Conservation (phyloP, 202 grass and related monocot genomes). For the Saccharum hybrid region DNA sequence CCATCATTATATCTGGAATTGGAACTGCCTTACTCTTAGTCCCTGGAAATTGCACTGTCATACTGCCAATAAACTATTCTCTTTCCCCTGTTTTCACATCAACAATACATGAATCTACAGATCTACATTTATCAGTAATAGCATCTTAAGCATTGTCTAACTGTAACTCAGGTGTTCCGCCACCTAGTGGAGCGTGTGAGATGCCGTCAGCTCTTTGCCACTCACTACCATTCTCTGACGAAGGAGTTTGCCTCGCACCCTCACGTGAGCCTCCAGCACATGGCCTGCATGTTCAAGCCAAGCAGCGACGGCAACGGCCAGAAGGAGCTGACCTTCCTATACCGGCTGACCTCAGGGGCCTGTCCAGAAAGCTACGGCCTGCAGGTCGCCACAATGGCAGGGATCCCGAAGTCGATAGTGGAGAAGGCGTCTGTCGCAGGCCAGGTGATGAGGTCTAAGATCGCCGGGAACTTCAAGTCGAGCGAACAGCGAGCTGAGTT, state of each 20-base stretch:
- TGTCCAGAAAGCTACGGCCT: conserved; percentile 88
- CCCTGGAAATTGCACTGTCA: not conserved
- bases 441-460: conserved; percentile 70
- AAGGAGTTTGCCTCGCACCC: conserved; percentile 93
- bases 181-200: conserved; percentile 76
- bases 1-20: not conserved
- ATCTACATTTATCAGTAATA: not conserved
- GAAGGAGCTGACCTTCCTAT: conserved; percentile 82
- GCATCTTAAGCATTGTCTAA: conserved; percentile 14
- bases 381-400: conserved; percentile 86
- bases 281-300: conserved; percentile 75
- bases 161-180: conserved; percentile 72
- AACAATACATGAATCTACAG: not conserved
- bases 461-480: conserved; percentile 69
- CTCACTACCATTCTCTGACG: conserved; percentile 88
- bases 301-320: conserved; percentile 30
- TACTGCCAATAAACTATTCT: not conserved
- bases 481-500: conserved; percentile 73
- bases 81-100: not conserved
- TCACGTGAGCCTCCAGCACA: conserved; percentile 82
- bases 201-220: conserved; percentile 88
- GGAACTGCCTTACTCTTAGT: not conserved
- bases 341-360: conserved; percentile 69
- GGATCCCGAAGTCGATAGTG: conserved; percentile 65
- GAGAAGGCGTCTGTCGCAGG: conserved; percentile 55